Conservation (phyloP, 1,139 yeast genomes). For the Candida anutae region DNA sequence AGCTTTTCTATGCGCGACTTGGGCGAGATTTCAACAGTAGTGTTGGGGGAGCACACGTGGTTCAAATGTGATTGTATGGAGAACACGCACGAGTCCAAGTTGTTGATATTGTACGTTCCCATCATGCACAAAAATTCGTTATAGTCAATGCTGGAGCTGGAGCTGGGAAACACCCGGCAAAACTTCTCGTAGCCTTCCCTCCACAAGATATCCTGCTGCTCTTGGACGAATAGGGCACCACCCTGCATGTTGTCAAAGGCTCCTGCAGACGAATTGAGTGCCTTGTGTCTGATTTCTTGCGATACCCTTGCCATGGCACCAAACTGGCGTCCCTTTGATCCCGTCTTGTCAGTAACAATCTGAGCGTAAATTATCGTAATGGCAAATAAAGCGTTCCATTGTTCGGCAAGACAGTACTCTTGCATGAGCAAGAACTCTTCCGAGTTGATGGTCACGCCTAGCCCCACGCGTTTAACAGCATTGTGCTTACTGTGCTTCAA, state of each 20-base stretch:
- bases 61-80: constrained; percentile 63
- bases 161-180: constrained; percentile 40
- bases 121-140: constrained; percentile 53
- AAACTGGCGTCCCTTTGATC: constrained; percentile 35
- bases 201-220: constrained; percentile 58
- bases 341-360: constrained; percentile 37
- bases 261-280: constrained; percentile 52
- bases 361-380: constrained; percentile 52
- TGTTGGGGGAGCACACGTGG: constrained; percentile 72
- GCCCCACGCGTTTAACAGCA: constrained; percentile 13
- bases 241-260: constrained; percentile 43
- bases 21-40: constrained; percentile 43
- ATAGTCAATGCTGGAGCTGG: constrained; percentile 28
- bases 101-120: constrained; percentile 71
- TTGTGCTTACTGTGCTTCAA: constrained; percentile 46
- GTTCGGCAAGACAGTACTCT: constrained; percentile 54
- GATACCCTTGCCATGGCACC: constrained; percentile 62
- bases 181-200: constrained; percentile 46
- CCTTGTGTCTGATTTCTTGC: constrained; percentile 57
- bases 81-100: constrained; percentile 57
- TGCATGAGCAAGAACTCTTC: constrained; percentile 49
- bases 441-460: constrained; percentile 26
- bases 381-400: constrained; percentile 66
- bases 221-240: constrained; percentile 45
- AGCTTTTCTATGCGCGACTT: constrained; percentile 45